Evolutionary conservation across 306 rosid genomes (phyloP), one percentile per base, ranked within the genome.

Genomic region (Cajanus cajan): DNA sequence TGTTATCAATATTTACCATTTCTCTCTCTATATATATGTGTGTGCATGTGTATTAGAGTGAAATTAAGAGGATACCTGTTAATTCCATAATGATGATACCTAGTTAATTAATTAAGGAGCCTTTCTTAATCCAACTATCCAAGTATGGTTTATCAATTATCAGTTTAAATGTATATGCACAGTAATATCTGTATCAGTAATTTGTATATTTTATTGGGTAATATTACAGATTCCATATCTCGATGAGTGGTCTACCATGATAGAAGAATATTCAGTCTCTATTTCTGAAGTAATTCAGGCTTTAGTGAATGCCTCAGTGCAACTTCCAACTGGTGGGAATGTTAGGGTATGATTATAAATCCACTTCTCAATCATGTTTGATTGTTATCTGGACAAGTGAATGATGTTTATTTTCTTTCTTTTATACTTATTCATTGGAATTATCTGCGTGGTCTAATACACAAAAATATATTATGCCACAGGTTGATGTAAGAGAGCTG

Each of bases 191-290:
- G 41, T 67, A 63, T 44, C 76, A 28, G 45, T 63, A 71, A 86
- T 83, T 66, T 65, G 45, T 19, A 15, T 61, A 55, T 64, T 66
- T 24, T 73, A 22, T 15, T 82, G 41, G 76, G 33, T 71, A 51
- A 70, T 33, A 67, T 85, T 82, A 71, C 85, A 93, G 98, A 84
- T 86, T 83, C 93, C 97, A 22, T 83, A 80, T 78, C 73, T 93
- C 84, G 92, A 88, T 64, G 92, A 87, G 85, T 93, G 98, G 98
- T 87, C 90, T 45, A 47, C 73, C 75, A 73, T 91, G 34, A 84
- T 88, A 52, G 94, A 58, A 82, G 94, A 86, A 61, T 91, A 88
- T 85, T 88, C 93, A 8, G 36, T 75, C 74, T 87, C 87, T 66
- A 79, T 90, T 68, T 75, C 88, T 44, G 98, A 91, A 87, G 79